phyloP scores from a whole-genome alignment of 78 protist species.

The Cavenderia fasciculata region DNA sequence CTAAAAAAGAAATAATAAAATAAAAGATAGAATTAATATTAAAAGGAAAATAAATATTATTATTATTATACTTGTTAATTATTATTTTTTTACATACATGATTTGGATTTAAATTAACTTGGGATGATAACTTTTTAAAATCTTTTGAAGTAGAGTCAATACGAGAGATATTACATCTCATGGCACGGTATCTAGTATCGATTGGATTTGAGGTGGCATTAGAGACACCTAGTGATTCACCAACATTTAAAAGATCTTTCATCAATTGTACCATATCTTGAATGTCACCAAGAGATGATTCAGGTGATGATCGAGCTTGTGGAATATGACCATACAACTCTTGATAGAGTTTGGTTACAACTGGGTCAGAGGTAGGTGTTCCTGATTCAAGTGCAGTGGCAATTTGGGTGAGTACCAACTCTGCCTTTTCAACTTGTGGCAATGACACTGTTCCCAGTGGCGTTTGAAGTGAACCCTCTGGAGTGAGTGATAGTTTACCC shows the following conservation, averaged over 20 bases:
- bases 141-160: slow-evolving; percentile 1
- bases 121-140: slow-evolving; percentile 15
- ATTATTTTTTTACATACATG: background rate
- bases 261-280: slow-evolving; percentile 57
- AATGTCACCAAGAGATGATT: slow-evolving; percentile 6
- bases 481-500: slow-evolving; percentile 7
- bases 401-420: slow-evolving; percentile 26
- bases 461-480: slow-evolving; percentile 55
- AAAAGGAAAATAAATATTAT: too few species aligned
- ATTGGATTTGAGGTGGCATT: background rate
- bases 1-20: too few species aligned
- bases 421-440: slow-evolving; percentile 59
- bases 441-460: slow-evolving; percentile 28
- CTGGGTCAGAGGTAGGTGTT: background rate
- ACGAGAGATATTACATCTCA: slow-evolving; percentile 14
- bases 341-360: background rate
- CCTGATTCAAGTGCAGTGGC: background rate
- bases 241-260: slow-evolving; percentile 60
- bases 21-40: too few species aligned
- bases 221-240: slow-evolving; percentile 59
- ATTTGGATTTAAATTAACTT: background rate
- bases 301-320: background rate
- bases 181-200: slow-evolving; percentile 20
- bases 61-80: too few species aligned
- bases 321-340: background rate